Evolutionary conservation across 345 rosid species (phyloP).

Genomic region (Syzygium aromaticum): DNA sequence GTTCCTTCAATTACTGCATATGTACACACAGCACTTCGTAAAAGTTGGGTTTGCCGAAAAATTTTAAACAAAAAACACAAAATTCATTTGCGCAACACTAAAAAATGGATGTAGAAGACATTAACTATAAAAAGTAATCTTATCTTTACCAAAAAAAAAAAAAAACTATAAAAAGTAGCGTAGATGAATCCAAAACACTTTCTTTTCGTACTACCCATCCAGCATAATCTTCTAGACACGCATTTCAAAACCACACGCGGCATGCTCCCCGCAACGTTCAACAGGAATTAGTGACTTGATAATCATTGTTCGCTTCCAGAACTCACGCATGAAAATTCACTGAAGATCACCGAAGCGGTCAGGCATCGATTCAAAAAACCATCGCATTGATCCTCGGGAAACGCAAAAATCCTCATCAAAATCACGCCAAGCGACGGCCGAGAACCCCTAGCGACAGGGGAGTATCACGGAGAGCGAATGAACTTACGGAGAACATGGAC

Average conservation of each 20-base stretch:
- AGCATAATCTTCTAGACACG: background rate
- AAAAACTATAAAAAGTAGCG: background rate
- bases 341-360: background rate
- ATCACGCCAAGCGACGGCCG: background rate
- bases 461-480: background rate
- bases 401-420: background rate
- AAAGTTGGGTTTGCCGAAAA: background rate
- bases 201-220: background rate
- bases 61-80: background rate
- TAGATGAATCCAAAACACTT: background rate
- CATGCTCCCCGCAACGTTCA: background rate
- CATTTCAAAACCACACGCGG: background rate
- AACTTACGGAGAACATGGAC: constrained; percentile 59
- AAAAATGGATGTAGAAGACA: background rate
- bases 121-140: too few relatives aligned
- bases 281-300: background rate
- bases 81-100: background rate
- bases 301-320: background rate
- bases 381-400: background rate
- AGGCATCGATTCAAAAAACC: background rate
- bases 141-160: too few relatives aligned
- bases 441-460: background rate
- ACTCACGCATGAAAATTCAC: background rate
- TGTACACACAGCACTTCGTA: background rate
- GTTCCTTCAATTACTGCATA: background rate